Conservation (phyloP, 169 alveolate species). For the Cryptosporidium canis region DNA sequence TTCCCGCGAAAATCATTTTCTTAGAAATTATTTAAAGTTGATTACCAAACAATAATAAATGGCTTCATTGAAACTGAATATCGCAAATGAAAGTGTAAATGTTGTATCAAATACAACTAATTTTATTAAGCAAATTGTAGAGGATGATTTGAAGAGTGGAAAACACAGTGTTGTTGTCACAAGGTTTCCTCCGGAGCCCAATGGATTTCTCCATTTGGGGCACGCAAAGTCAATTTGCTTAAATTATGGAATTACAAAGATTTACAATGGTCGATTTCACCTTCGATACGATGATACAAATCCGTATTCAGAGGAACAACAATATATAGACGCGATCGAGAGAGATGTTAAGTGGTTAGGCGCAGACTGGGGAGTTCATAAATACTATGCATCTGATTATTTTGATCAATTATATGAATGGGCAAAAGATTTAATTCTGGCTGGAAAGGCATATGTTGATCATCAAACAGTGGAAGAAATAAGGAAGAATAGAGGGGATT, state of each 20-base stretch:
- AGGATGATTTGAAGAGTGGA: slow-evolving; percentile 82
- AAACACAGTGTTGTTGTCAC: slow-evolving; percentile 86
- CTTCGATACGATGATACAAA: slow-evolving; percentile 99
- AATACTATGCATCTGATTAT: slow-evolving; percentile 96
- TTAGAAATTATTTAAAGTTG: neutral
- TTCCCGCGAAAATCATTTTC: neutral
- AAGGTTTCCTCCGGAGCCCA: slow-evolving; percentile 99
- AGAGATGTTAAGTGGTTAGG: slow-evolving; percentile 97
- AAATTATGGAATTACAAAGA: slow-evolving; percentile 93
- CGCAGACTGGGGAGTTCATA: slow-evolving; percentile 92
- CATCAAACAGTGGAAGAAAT: slow-evolving; percentile 93
- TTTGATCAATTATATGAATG: slow-evolving; percentile 95
- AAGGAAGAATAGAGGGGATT: slow-evolving; percentile 87
- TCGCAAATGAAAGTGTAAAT: slow-evolving; percentile 10
- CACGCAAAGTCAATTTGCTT: slow-evolving; percentile 99
- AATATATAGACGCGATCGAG: slow-evolving; percentile 92
- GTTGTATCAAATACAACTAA: slow-evolving; percentile 73
- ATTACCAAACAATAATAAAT: neutral
- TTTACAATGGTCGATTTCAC: slow-evolving; percentile 93
- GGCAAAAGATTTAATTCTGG: slow-evolving; percentile 93
- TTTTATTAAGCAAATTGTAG: slow-evolving; percentile 84
- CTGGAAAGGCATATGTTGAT: slow-evolving; percentile 98
- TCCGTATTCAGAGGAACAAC: slow-evolving; percentile 96
- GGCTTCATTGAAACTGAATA: slow-evolving; percentile 31
- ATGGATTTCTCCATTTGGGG: slow-evolving; percentile 99